Percentiles rank a stretch among this genome's conserved stretches.
Conservation (phyloP, 208 protist genomes). For the Acanthamoeba comandoni region DNA sequence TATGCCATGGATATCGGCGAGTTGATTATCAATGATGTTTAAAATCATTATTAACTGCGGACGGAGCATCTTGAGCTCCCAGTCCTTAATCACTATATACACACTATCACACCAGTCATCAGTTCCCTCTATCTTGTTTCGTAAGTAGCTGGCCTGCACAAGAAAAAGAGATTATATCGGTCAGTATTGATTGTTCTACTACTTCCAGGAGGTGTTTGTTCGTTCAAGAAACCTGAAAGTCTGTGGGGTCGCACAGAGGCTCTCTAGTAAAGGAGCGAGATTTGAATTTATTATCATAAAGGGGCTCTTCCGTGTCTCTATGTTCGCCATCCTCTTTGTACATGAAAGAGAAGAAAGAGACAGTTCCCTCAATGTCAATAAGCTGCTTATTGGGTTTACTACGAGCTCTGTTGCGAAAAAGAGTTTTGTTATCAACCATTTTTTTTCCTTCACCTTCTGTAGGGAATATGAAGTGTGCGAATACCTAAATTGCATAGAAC, state of each 20-base stretch:
- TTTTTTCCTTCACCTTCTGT: too few species aligned
- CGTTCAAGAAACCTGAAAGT: background rate
- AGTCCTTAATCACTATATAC: background rate
- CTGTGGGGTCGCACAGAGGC: slow-evolving; percentile 41
- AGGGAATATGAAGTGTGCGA: too few species aligned
- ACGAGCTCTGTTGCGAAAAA: background rate
- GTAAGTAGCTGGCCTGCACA: slow-evolving; percentile 19
- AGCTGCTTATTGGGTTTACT: slow-evolving; percentile 22
- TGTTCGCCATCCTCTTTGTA: background rate
- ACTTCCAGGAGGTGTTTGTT: too few species aligned
- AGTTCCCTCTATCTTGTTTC: background rate
- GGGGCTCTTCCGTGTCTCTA: background rate
- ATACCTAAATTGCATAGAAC: slow-evolving; percentile 5
- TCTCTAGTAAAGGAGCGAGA: slow-evolving; percentile 18
- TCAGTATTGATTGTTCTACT: too few species aligned
- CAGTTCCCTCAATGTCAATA: slow-evolving; percentile 36
- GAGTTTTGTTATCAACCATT: too few species aligned
- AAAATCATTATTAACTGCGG: slow-evolving; percentile 64
- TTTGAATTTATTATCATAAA: too few species aligned
- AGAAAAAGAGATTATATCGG: too few species aligned
- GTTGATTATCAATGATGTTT: slow-evolving; percentile 61
- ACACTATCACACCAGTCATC: slow-evolving; percentile 55
- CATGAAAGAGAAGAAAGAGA: slow-evolving; percentile 52
- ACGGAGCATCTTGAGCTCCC: slow-evolving; percentile 26
- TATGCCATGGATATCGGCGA: slow-evolving; percentile 57